These are phyloP conservation scores for Silene vulgaris DNA, from an alignment of 179 eudicot species.

Conservation along the genomic window DNA sequence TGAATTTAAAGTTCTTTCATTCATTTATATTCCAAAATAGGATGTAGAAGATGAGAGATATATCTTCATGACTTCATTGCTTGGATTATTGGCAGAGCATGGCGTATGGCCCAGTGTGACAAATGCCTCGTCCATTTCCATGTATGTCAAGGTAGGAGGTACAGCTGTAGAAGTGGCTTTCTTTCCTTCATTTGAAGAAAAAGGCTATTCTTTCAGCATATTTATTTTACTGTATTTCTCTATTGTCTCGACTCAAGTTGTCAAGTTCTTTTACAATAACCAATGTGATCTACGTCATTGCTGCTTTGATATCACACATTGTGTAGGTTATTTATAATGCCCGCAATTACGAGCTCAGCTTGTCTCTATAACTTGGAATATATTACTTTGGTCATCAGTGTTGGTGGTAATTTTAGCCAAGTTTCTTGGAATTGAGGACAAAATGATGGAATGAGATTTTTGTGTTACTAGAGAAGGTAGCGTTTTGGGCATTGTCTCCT, in stretches of 20 bases:
- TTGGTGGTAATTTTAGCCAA: neutral
- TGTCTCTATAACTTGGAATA: neutral
- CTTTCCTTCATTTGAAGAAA: constrained; percentile 1
- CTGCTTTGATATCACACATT: neutral
- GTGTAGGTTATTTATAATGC: neutral
- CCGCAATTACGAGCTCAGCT: neutral
- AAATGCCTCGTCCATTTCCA: constrained; percentile 68
- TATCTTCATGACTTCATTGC: constrained; percentile 61
- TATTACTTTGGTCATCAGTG: neutral
- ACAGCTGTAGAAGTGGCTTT: neutral
- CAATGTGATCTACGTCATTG: neutral
- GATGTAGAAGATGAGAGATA: constrained; percentile 79
- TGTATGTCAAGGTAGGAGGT: constrained; percentile 60
- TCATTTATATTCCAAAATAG: constrained; percentile 36
- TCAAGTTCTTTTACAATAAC: neutral
- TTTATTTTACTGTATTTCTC: neutral
- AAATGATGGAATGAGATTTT: neutral
- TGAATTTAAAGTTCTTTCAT: constrained; percentile 17
- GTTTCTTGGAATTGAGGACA: neutral
- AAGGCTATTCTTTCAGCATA: neutral
- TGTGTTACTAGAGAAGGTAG: neutral
- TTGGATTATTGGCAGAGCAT: constrained; percentile 73
- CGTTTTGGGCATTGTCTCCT: neutral
- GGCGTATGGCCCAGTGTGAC: constrained; percentile 65
- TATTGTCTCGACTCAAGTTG: neutral